phyloP scores from a whole-genome alignment of 176 grass and related monocot genomes.

The Bonia amplexicaulis region DNA sequence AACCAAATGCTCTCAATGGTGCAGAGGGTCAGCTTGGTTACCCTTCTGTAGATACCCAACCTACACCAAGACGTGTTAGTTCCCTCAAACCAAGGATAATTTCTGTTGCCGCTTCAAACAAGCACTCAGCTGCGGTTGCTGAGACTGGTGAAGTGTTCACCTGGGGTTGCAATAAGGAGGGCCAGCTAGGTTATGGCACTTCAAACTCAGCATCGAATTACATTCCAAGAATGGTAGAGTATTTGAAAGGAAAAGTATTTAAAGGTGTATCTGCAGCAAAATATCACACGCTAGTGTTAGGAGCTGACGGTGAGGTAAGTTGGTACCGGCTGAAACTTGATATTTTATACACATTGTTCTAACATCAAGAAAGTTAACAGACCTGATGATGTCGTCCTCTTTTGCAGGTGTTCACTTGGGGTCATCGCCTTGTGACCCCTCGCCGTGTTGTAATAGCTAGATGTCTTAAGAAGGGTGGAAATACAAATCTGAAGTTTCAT shows the following conservation, averaged over 20 bases:
- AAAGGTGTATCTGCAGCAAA: conserved; percentile 81
- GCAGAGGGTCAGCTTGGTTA: conserved; percentile 99
- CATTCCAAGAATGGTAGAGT: conserved; percentile 90
- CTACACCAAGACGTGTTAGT: conserved; percentile 79
- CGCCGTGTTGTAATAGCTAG: conserved; percentile 76
- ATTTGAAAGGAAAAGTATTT: conserved; percentile 92
- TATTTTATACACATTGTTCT: conserved; percentile 3
- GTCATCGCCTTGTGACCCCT: conserved; percentile 89
- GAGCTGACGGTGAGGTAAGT: conserved; percentile 84
- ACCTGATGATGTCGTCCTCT: not conserved
- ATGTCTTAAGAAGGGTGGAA: conserved; percentile 86
- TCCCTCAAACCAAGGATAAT: conserved; percentile 72
- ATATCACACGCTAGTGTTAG: conserved; percentile 82
- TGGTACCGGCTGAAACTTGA: not conserved
- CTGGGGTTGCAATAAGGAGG: conserved; percentile 98
- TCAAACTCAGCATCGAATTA: conserved; percentile 98
- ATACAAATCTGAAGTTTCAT: conserved; percentile 89
- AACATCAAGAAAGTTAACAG: conserved; percentile 19
- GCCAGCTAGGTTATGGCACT: conserved; percentile 97
- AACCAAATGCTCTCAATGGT: conserved; percentile 24
- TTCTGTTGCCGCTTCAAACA: conserved; percentile 93
- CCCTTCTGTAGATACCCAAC: conserved; percentile 95
- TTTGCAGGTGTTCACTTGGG: conserved; percentile 90
- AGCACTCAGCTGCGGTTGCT: conserved; percentile 83
- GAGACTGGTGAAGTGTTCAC: conserved; percentile 91